Evolutionary conservation across 768 basidiomycete species (phyloP).

Genomic region (Amanita thiersii): DNA sequence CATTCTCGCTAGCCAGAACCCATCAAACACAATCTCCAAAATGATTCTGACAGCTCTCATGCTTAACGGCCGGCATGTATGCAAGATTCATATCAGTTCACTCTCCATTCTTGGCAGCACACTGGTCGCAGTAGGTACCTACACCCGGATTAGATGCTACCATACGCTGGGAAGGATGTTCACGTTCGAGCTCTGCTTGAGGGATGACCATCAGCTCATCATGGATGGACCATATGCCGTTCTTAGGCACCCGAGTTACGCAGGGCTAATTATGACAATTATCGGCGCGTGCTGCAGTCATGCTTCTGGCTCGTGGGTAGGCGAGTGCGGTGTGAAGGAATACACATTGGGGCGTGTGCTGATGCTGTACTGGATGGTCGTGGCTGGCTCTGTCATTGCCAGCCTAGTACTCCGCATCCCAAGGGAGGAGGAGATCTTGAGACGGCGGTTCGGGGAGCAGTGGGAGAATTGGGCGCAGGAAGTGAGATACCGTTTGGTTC

Average conservation of each 20-base stretch:
- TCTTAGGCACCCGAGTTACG: conserved; percentile 26
- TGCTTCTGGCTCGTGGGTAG: background rate
- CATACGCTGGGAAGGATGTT: conserved; percentile 26
- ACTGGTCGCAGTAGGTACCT: conserved; percentile 18
- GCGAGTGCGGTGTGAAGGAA: background rate
- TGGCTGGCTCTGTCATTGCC: background rate
- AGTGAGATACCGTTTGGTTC: conserved; percentile 22
- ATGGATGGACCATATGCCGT: conserved; percentile 22
- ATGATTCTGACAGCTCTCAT: too few relatives aligned
- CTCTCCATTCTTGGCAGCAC: background rate
- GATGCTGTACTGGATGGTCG: background rate
- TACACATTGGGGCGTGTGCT: background rate
- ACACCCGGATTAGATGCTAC: conserved; percentile 28
- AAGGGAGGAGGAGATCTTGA: conserved; percentile 22
- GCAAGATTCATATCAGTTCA: too few relatives aligned
- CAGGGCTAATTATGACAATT: conserved; percentile 7
- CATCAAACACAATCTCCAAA: too few relatives aligned
- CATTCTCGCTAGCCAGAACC: too few relatives aligned
- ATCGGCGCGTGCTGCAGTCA: background rate
- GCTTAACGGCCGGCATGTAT: too few relatives aligned
- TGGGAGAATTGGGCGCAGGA: conserved; percentile 21
- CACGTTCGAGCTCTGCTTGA: conserved; percentile 29
- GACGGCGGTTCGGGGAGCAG: conserved; percentile 20
- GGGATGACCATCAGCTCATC: conserved; percentile 17
- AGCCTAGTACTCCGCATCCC: conserved; percentile 7